A percentile compares a stretch with the other conserved stretches of the same genome.
phyloP scores from a whole-genome alignment of 1,139 yeast genomes.

The Candida anutae region DNA sequence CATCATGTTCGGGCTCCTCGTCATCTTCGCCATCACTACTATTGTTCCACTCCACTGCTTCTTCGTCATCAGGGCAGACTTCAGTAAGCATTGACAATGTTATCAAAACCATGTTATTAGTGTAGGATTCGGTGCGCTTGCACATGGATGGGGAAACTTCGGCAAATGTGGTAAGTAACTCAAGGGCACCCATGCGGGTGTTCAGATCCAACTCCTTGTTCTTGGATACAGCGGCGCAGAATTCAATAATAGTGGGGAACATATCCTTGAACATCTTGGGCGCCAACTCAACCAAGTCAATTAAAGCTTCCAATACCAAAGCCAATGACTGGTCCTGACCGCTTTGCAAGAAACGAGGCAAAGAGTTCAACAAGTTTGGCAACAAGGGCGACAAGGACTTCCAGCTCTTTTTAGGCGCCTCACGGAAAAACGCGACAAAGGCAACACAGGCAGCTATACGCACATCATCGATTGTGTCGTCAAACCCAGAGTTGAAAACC shows the following conservation, averaged over 20 bases:
- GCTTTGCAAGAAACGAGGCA: constrained; percentile 73
- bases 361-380: constrained; percentile 76
- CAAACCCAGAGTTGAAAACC: constrained; percentile 71
- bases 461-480: constrained; percentile 71
- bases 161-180: constrained; percentile 79
- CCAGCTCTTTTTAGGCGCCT: constrained; percentile 75
- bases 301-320: constrained; percentile 78
- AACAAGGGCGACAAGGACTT: constrained; percentile 64
- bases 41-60: constrained; percentile 81
- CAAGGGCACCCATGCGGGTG: constrained; percentile 82
- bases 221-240: constrained; percentile 74
- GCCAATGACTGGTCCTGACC: constrained; percentile 80
- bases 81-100: constrained; percentile 87
- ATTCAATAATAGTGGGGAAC: constrained; percentile 80
- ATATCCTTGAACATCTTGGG: constrained; percentile 90
- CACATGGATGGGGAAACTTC: constrained; percentile 97
- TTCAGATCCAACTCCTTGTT: constrained; percentile 70
- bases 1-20: constrained; percentile 80
- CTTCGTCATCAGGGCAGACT: constrained; percentile 82
- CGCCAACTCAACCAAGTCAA: constrained; percentile 86
- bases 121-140: constrained; percentile 66
- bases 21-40: constrained; percentile 72
- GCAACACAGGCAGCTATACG: constrained; percentile 90
- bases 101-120: constrained; percentile 62
- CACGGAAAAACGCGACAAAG: constrained; percentile 82